Conservation (phyloP, 257 asterid genomes). For the Schizonepeta tenuifolia region DNA sequence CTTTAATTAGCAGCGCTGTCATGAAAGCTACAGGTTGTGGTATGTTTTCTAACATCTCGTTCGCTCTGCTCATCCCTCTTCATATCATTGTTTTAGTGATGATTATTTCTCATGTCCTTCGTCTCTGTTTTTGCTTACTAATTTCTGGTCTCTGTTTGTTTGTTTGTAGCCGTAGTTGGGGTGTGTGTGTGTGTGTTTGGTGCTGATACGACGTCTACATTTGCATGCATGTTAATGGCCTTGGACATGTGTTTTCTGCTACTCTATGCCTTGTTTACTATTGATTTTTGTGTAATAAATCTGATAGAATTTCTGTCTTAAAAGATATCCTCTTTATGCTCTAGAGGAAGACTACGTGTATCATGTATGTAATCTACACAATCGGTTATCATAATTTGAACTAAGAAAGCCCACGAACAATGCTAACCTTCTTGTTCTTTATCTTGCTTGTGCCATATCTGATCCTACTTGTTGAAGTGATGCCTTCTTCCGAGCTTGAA, state of each 20-base stretch:
- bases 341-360: background rate
- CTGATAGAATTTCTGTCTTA: background rate
- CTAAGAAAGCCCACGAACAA: background rate
- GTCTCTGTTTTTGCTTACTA: background rate
- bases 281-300: background rate
- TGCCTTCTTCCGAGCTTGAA: background rate
- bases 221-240: background rate
- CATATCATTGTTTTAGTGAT: background rate
- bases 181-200: background rate
- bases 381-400: background rate
- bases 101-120: background rate
- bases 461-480: background rate
- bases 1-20: constrained; percentile 85
- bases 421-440: background rate
- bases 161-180: background rate
- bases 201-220: background rate
- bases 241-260: constrained; percentile 6
- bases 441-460: background rate
- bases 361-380: background rate
- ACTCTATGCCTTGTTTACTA: background rate
- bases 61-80: constrained; percentile 1
- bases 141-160: background rate
- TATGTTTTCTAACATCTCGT: constrained; percentile 33
- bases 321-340: background rate
- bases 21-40: constrained; percentile 95